Base-by-base conservation (phyloP, 208 protist species). In the Trypanosoma platydactyli region DNA sequence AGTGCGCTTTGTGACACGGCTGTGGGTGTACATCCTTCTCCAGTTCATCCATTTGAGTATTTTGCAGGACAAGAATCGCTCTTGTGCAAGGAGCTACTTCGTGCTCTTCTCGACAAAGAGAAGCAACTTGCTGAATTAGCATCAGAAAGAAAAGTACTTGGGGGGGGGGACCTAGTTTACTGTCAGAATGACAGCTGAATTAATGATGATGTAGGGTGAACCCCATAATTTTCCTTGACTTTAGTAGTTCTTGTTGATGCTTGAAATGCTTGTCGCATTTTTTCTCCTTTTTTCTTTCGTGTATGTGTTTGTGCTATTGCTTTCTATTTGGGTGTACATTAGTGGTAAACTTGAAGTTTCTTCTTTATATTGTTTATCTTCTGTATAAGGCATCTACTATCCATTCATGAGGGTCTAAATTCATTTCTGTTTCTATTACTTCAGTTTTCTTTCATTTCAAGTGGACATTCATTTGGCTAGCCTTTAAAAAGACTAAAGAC, bases 41-140 rank as follows among this genome's bases (percentile, higher is more conserved):
- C 20, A 15, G 22, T 30, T 65, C 49, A 66, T 55, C 40, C 42
- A 35, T 66, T 73, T 51, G 58, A 73, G 38, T 9, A 52, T 12
- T n/a, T 73, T 58, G 24, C 25, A 9, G 68, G 68, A 15, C 57
- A 59, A 29, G 68, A 73, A 12, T 29, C 68, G 27, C 22, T 61
- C 1, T 57, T 69, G 3, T 84, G 77, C 53, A 76, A 69, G 48
- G 87, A 93, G 71, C 64, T 93, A 24, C 58, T 93, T 46, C 70
- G 82, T 44, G 82, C 82, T 24, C 59, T 93, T 52, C 68, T 91
- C 30, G 82, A 89, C 52, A 93, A 91, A 50, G 87, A 93, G 64
- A 63, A 81, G 16, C 84, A 91, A 35, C 49, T 93, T 7, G 73
- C 80, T 18, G 65, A 80, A 50, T 40, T 92, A 1, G 64, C 52